Evolutionary conservation across 352 stramenopile species (phyloP), one percentile per base, ranked within the genome.

Genomic region (Pythium volutum): DNA sequence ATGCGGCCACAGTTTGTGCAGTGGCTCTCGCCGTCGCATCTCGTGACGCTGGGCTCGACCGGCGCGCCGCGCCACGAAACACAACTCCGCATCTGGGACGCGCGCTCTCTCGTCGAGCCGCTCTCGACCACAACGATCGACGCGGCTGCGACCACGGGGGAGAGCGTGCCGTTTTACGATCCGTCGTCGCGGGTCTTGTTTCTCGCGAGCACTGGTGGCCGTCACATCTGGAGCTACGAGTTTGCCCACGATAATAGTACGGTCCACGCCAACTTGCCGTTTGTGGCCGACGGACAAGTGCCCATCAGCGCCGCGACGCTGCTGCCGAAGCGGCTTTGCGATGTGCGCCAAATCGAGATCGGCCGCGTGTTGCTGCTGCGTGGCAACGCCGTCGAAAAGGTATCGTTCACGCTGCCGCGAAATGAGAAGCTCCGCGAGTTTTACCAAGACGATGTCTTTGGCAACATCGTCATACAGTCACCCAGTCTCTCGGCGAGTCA

Each of bases 361-460:
- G 78, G 73, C 27, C 71, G 67, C 27, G 49, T 95, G 59, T 72
- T 95, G 23, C 55, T 92, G 31, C 66, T 90, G 42, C 87, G 79
- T 15, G 66, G 72, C 4, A 74, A 71, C 15, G 64, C 69, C 15
- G 61, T 92, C 4, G 69, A 91, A 34, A 69, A 62, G 29, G 75
- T 89, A 1, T 85, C 76, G 18, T 95, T 95, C 43, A 74, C 68
- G 23, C 62, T 95, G 23, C 83, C 85, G 3, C 77, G 85, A 39
- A 75, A 80, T 12, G 67, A 85, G 15, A 89, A 82, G 49, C 70
- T 91, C 6, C 79, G 79, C 36, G 58, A 78, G 38, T 95, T 81
- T 53, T 95, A 93, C 64, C 85, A 95, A 63, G 85, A 93, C 56
- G 83, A 95, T 55, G 64, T 95, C 10, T 93, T 77, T 38, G 74